A percentile compares a stretch with the other conserved stretches of the same genome.
Conservation (phyloP, 2,329 filamentous ascomycete species). For the Monosporascus cannonballus region DNA sequence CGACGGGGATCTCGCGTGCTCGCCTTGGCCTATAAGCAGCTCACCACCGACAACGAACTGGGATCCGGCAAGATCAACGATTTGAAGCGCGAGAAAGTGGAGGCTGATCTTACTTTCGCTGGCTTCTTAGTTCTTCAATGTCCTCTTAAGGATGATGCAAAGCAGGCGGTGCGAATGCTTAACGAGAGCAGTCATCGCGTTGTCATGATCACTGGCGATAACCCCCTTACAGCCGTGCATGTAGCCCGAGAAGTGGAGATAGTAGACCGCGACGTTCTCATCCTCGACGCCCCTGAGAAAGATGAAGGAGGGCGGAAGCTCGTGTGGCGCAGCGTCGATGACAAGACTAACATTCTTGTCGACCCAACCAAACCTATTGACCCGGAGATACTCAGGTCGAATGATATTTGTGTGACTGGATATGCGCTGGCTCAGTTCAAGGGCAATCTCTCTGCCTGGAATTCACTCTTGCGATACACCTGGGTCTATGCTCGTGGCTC, state of each 20-base stretch:
- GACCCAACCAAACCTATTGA: slow-evolving; percentile 79
- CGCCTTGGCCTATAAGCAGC: slow-evolving; percentile 87
- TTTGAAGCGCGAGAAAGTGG: slow-evolving; percentile 86
- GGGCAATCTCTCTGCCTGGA: slow-evolving; percentile 64
- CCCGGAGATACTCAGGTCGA: slow-evolving; percentile 69
- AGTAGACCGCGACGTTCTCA: slow-evolving; percentile 89
- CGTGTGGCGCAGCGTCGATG: slow-evolving; percentile 93
- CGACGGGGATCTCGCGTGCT: slow-evolving; percentile 92
- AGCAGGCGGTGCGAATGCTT: slow-evolving; percentile 90
- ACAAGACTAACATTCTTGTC: slow-evolving; percentile 78
- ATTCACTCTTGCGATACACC: slow-evolving; percentile 74
- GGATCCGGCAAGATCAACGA: slow-evolving; percentile 84
- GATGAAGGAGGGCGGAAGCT: slow-evolving; percentile 74
- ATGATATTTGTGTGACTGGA: slow-evolving; percentile 93
- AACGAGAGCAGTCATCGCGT: slow-evolving; percentile 98
- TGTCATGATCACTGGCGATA: slow-evolving; percentile 99
- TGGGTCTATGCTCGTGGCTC: slow-evolving; percentile 99
- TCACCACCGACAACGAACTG: slow-evolving; percentile 75
- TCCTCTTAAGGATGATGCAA: slow-evolving; percentile 92
- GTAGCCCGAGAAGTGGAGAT: slow-evolving; percentile 96
- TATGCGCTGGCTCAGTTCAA: slow-evolving; percentile 89
- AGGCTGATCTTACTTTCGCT: slow-evolving; percentile 78
- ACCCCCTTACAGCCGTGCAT: slow-evolving; percentile 91
- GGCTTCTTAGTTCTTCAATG: slow-evolving; percentile 95
- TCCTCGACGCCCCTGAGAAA: slow-evolving; percentile 90